Evolutionary conservation across 2,329 filamentous ascomycete genomes (phyloP).

Genomic region (Colletotrichum sp.): DNA sequence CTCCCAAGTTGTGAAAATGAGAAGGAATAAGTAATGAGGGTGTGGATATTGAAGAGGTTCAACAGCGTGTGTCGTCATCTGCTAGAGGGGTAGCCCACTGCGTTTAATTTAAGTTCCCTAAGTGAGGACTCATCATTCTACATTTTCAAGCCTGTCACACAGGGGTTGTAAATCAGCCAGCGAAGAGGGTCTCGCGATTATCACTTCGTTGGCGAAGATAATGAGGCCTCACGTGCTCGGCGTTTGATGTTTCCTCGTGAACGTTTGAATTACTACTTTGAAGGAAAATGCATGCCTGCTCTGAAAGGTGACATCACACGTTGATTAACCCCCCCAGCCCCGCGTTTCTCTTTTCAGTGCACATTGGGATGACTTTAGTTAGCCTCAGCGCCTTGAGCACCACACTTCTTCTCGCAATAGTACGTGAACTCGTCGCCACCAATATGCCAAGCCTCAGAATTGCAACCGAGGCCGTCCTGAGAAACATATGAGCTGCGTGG

Average conservation of each 20-base stretch:
- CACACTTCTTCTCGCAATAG: constrained; percentile 22
- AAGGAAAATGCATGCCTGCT: background rate
- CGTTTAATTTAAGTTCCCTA: rapidly evolving
- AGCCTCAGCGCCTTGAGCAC: constrained; percentile 15
- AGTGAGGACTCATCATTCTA: background rate
- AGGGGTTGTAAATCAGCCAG: background rate
- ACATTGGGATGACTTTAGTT: background rate
- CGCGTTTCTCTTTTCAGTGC: background rate
- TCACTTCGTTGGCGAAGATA: background rate
- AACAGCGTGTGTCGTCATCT: background rate
- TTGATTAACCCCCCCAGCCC: background rate
- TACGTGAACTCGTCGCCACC: constrained; percentile 22
- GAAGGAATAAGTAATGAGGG: background rate
- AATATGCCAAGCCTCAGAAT: constrained; percentile 14
- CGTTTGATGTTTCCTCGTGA: background rate
- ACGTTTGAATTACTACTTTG: background rate
- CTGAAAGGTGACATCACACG: background rate
- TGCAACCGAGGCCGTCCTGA: constrained; percentile 7
- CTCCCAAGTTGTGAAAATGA: background rate
- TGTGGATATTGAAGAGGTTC: rapidly evolving
- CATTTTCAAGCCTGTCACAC: background rate
- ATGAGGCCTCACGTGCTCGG: background rate
- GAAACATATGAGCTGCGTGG: rapidly evolving
- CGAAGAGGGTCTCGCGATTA: background rate
- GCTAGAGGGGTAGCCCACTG: background rate